Base-by-base conservation (phyloP, 2,329 filamentous ascomycete species). In the Setomelanomma holmii region DNA sequence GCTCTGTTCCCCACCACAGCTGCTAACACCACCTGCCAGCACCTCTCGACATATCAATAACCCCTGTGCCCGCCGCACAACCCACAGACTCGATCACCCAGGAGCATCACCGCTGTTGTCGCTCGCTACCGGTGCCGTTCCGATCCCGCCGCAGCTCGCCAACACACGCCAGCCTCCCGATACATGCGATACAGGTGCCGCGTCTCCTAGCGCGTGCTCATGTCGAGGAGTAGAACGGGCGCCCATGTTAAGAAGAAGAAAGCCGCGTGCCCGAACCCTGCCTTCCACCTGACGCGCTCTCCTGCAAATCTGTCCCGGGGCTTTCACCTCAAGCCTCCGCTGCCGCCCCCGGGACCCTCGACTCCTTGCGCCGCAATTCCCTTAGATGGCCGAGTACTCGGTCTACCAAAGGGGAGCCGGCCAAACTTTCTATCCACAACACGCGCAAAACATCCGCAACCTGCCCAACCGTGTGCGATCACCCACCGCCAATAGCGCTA, bases 331-430 rank as follows among this genome's bases (percentile, higher is more conserved):
- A 61, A 56, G 63, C 63, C 64, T 55, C 62, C 60, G 61, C 64
- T 56, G 61, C 65, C 57, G 62, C 66, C 66, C 65, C 67, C 71
- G 67, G 63, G 61, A 58, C 50, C 53, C 45, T 58, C 57, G 45
- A 45, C 46, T 55, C 46, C 54, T 56, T 50, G 53, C 60, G 60
- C 57, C 55, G 61, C 64, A 52, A 60, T 58, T 63, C 60, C 75
- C 73, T 82, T 86, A 84, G 81, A 86, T 88, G 85, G 86, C 86
- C 79, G 84, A 89, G 86, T 78, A 76, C 65, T 84, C 84, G 78
- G 81, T 80, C 77, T 86, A 86, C 79, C 76, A 80, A 76, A 80
- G 84, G 79, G 82, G 84, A 80, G 79, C 81, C 77, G 79, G 80
- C 77, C 84, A 82, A 72, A 81, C 82, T 73, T 84, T 84, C 75